A percentile compares a stretch with the other conserved stretches of the same genome.
Evolutionary conservation across 2,329 filamentous ascomycete genomes (phyloP).

Genomic region (Aspergillus viridinutans): DNA sequence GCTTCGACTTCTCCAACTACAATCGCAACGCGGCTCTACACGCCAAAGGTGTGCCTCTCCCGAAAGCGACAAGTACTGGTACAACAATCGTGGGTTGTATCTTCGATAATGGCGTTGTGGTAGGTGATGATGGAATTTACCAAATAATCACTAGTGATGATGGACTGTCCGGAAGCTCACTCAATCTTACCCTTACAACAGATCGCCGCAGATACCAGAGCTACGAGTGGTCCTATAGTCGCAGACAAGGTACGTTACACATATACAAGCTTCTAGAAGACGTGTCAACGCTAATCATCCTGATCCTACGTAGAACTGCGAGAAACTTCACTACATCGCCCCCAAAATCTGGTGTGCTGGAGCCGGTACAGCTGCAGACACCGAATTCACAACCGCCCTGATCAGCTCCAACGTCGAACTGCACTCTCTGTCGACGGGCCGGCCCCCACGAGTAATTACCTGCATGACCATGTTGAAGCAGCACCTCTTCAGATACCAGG

Average conservation of each 20-base stretch:
- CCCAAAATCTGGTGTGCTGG: slow-evolving; percentile 99
- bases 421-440: slow-evolving; percentile 91
- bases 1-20: slow-evolving; percentile 99
- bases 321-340: slow-evolving; percentile 98
- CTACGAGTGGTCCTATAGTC: slow-evolving; percentile 94
- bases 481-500: slow-evolving; percentile 97
- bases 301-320: slow-evolving; percentile 68
- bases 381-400: slow-evolving; percentile 96
- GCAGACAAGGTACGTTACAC: slow-evolving; percentile 73
- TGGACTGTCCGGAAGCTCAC: slow-evolving; percentile 18
- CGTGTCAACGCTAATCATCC: neutral
- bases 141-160: neutral
- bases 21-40: slow-evolving; percentile 97
- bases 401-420: slow-evolving; percentile 99
- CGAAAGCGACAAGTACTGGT: slow-evolving; percentile 97
- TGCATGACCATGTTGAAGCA: slow-evolving; percentile 99
- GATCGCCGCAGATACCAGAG: slow-evolving; percentile 98
- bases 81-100: slow-evolving; percentile 98
- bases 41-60: slow-evolving; percentile 85
- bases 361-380: slow-evolving; percentile 95
- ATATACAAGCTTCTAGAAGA: neutral
- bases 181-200: slow-evolving; percentile 32
- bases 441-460: slow-evolving; percentile 93
- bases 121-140: slow-evolving; percentile 43
- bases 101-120: slow-evolving; percentile 92